Conservation (phyloP, 108 stramenopile species). For the Asterionellopsis glacialis region DNA sequence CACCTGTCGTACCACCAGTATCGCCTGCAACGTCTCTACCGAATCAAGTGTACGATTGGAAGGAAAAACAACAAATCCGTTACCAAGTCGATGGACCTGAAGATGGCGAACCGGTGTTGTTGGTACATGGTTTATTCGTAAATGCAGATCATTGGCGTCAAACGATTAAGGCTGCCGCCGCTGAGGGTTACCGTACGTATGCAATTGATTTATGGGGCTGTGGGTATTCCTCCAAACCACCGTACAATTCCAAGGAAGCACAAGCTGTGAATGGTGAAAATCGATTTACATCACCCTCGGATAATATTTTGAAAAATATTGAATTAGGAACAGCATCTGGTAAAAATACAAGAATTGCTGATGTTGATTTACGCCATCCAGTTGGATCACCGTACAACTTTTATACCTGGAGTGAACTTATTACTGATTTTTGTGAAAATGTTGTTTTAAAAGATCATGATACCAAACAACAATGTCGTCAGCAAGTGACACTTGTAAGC, state of each 20-base stretch:
- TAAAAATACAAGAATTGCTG: slow-evolving; percentile 22
- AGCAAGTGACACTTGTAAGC: slow-evolving; percentile 71
- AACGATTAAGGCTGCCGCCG: slow-evolving; percentile 49
- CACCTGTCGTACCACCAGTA: slow-evolving; percentile 20
- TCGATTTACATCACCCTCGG: slow-evolving; percentile 34
- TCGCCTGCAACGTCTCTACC: slow-evolving; percentile 67
- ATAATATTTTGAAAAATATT: slow-evolving; percentile 33
- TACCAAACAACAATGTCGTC: background rate
- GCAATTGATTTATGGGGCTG: slow-evolving; percentile 89
- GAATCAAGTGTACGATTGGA: slow-evolving; percentile 73
- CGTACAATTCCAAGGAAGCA: slow-evolving; percentile 38
- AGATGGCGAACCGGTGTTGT: slow-evolving; percentile 38
- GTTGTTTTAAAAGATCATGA: slow-evolving; percentile 36
- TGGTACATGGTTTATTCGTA: slow-evolving; percentile 83
- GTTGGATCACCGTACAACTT: slow-evolving; percentile 79
- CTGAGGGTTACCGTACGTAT: slow-evolving; percentile 57
- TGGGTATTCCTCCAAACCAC: slow-evolving; percentile 87
- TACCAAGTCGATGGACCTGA: slow-evolving; percentile 72
- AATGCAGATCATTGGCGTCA: slow-evolving; percentile 86
- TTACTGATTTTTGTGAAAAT: slow-evolving; percentile 65
- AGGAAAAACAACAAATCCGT: slow-evolving; percentile 49
- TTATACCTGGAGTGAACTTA: slow-evolving; percentile 85
- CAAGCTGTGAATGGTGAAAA: slow-evolving; percentile 57
- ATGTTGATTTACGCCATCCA: slow-evolving; percentile 71
- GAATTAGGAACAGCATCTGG: slow-evolving; percentile 61